Evolutionary conservation across 2,329 filamentous ascomycete species (phyloP).

Genomic region (Calonectria pteridis): DNA sequence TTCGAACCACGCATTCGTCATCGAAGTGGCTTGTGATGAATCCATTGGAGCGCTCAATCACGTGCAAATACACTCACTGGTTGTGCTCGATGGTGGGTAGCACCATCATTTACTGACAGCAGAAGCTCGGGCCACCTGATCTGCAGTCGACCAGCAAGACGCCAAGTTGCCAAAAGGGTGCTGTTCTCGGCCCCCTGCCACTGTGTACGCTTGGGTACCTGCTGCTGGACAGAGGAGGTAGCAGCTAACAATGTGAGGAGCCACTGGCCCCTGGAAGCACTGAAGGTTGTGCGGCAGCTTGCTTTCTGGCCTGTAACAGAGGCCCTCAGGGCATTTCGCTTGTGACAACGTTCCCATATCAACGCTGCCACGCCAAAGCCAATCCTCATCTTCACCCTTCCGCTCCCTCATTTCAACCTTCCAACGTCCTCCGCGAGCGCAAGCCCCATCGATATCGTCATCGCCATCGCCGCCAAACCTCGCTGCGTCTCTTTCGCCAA

Average conservation of each 20-base stretch:
- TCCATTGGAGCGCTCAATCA: constrained; percentile 6
- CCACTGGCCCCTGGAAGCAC: constrained; percentile 37
- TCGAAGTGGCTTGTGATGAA: constrained; percentile 30
- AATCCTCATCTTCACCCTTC: constrained; percentile 30
- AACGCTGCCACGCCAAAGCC: constrained; percentile 39
- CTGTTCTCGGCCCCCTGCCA: neutral
- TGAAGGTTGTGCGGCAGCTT: constrained; percentile 28
- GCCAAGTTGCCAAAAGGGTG: constrained; percentile 14
- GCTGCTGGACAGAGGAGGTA: neutral
- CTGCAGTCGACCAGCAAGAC: constrained; percentile 27
- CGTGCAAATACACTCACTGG: constrained; percentile 5
- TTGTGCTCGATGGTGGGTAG: neutral
- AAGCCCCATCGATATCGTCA: constrained; percentile 22
- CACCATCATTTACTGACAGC: neutral
- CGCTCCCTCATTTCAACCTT: constrained; percentile 28
- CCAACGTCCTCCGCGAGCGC: constrained; percentile 22
- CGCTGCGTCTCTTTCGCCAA: constrained; percentile 12
- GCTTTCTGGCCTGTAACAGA: neutral
- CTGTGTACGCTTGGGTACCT: neutral
- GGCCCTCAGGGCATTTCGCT: constrained; percentile 43
- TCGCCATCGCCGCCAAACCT: constrained; percentile 10
- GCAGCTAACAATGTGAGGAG: neutral
- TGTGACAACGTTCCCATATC: constrained; percentile 48
- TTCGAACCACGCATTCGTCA: constrained; percentile 30
- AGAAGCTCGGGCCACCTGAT: constrained; percentile 43